phyloP scores from a whole-genome alignment of 345 rosid genomes.

The Euphorbia lathyris region DNA sequence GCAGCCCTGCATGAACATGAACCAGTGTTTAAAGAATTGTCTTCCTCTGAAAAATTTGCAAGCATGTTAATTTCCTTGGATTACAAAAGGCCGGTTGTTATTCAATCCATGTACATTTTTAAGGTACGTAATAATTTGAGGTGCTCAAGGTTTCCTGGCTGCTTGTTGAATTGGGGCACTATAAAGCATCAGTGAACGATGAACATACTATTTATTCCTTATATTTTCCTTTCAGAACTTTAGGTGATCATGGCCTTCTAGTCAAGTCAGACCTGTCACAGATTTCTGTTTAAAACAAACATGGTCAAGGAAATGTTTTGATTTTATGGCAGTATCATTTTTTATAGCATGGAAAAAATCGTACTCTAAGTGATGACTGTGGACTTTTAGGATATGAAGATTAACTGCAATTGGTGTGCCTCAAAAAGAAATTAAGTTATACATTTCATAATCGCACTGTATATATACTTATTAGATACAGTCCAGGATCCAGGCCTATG shows the following conservation, averaged over 20 bases:
- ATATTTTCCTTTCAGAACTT: background rate
- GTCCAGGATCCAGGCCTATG: background rate
- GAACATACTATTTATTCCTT: background rate
- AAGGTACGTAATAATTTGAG: constrained; percentile 43
- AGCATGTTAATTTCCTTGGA: constrained; percentile 64
- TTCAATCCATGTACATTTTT: constrained; percentile 96
- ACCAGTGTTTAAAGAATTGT: constrained; percentile 64
- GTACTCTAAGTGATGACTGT: background rate
- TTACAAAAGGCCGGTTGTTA: constrained; percentile 65
- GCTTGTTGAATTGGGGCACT: background rate
- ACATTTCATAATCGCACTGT: background rate
- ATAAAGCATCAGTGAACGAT: background rate
- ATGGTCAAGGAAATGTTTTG: background rate
- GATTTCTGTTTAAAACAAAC: background rate
- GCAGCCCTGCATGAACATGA: constrained; percentile 89
- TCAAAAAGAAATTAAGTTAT: background rate
- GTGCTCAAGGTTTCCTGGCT: background rate
- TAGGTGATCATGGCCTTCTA: background rate
- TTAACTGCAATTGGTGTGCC: background rate
- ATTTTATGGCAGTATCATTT: background rate
- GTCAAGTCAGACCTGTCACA: background rate
- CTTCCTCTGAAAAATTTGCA: constrained; percentile 55
- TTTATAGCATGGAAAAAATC: background rate
- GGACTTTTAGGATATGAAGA: background rate
- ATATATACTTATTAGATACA: background rate